Conservation (phyloP, 495 filamentous ascomycete genomes). For the Pseudoneurospora amorphoporcata region DNA sequence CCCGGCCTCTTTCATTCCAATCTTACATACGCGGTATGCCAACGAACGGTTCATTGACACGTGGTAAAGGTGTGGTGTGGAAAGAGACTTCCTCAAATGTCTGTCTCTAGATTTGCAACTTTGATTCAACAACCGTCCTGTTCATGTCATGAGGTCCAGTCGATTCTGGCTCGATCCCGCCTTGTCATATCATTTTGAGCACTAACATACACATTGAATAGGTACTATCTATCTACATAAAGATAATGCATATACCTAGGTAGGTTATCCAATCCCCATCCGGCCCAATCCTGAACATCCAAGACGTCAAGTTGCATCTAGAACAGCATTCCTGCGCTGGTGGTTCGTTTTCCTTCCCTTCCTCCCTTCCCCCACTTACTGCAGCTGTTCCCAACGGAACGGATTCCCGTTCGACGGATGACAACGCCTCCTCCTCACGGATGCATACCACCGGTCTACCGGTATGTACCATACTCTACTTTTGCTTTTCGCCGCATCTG, state of each 20-base stretch:
- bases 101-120: not conserved
- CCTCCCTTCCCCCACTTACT: not conserved
- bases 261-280: not conserved
- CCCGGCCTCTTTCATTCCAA: not conserved
- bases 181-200: not conserved
- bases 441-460: not conserved
- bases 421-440: not conserved
- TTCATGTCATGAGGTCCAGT: not conserved
- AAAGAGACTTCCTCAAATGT: not conserved
- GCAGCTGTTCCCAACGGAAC: not conserved
- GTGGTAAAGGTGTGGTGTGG: slow-evolving; percentile 13
- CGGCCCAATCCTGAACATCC: not conserved
- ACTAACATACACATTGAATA: not conserved
- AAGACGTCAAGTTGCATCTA: not conserved
- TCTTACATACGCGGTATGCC: slow-evolving; percentile 4
- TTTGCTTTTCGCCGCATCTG: not conserved
- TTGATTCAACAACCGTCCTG: not conserved
- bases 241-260: not conserved
- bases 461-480: not conserved
- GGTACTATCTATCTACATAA: not conserved
- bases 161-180: not conserved
- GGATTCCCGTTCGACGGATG: not conserved
- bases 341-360: not conserved
- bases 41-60: slow-evolving; percentile 25
- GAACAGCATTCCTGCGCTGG: not conserved